Percentiles rank a stretch among this genome's conserved stretches.
Conservation (phyloP, 345 rosid species). For the Noccaea bulbosa region DNA sequence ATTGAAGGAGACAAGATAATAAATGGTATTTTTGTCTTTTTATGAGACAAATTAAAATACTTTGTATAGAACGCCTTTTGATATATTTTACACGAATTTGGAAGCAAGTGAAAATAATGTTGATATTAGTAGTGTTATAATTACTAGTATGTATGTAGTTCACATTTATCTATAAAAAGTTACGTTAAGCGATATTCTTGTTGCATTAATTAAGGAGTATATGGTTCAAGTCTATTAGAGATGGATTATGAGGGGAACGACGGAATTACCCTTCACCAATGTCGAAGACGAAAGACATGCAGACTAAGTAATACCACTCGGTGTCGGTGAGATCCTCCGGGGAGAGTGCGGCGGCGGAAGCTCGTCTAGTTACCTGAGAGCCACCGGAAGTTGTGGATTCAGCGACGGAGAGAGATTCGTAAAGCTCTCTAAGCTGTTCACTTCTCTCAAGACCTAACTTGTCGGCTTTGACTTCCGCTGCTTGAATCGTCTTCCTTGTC, state of each 20-base stretch:
- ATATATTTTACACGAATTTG: slow-evolving; percentile 1
- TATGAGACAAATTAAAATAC: not conserved
- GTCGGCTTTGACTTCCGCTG: slow-evolving; percentile 67
- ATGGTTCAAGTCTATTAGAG: too few relatives aligned
- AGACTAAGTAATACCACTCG: slow-evolving; percentile 95
- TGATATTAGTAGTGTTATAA: too few relatives aligned
- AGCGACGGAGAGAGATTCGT: slow-evolving; percentile 64
- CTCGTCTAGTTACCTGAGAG: slow-evolving; percentile 47
- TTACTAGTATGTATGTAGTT: too few relatives aligned
- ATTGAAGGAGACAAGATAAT: slow-evolving; percentile 6
- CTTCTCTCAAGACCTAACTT: slow-evolving; percentile 84
- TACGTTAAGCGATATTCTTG: too few relatives aligned
- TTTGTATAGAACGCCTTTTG: not conserved
- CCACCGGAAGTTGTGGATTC: slow-evolving; percentile 59
- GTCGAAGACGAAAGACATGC: slow-evolving; percentile 92
- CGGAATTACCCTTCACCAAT: slow-evolving; percentile 78
- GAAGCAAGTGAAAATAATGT: not conserved
- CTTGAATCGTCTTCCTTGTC: slow-evolving; percentile 88
- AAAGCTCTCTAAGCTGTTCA: slow-evolving; percentile 83
- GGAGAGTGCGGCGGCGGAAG: slow-evolving; percentile 80
- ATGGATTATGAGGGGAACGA: not conserved
- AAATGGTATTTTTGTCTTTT: slow-evolving; percentile 14
- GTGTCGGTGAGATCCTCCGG: slow-evolving; percentile 96
- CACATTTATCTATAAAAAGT: too few relatives aligned
- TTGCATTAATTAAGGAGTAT: too few relatives aligned